Evolutionary conservation across 1,139 yeast species (phyloP).

Genomic region (Zygosaccharomyces sapae): DNA sequence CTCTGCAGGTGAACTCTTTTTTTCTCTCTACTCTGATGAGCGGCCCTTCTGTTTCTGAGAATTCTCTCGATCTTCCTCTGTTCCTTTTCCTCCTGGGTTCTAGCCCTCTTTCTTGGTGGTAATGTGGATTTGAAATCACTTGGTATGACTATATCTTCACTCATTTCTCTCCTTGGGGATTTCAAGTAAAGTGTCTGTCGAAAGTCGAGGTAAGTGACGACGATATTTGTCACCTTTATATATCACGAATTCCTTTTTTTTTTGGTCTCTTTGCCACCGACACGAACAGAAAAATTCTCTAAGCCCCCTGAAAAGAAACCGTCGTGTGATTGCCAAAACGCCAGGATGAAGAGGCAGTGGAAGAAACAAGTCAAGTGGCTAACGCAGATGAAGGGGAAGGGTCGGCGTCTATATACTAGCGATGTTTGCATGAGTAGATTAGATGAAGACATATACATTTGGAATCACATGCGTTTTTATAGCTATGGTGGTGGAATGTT

Average conservation of each 20-base stretch:
- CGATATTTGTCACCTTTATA: slow-evolving; percentile 7
- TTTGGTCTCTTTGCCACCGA: slow-evolving; percentile 6
- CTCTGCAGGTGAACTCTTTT: slow-evolving; percentile 89
- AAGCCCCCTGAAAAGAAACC: slow-evolving; percentile 2
- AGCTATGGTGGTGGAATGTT: background rate
- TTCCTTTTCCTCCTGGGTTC: slow-evolving; percentile 94
- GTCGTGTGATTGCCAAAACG: background rate
- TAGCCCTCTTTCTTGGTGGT: slow-evolving; percentile 95
- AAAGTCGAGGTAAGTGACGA: no score
- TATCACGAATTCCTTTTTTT: slow-evolving; percentile 25
- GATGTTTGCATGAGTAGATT: background rate
- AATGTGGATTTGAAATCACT: slow-evolving; percentile 45
- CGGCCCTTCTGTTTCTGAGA: slow-evolving; percentile 91
- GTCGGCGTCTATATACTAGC: background rate
- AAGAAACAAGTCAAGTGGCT: no score
- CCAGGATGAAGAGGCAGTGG: background rate
- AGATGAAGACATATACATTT: background rate
- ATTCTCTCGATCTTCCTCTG: slow-evolving; percentile 92
- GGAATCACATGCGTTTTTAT: no score
- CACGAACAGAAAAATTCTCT: background rate
- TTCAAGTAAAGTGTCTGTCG: background rate
- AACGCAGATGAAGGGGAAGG: no score
- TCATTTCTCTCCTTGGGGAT: slow-evolving; percentile 7
- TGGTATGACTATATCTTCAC: slow-evolving; percentile 30
- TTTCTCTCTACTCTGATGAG: slow-evolving; percentile 95